Evolutionary conservation across 257 asterid genomes (phyloP).

Genomic region (Lavandula angustifolia): DNA sequence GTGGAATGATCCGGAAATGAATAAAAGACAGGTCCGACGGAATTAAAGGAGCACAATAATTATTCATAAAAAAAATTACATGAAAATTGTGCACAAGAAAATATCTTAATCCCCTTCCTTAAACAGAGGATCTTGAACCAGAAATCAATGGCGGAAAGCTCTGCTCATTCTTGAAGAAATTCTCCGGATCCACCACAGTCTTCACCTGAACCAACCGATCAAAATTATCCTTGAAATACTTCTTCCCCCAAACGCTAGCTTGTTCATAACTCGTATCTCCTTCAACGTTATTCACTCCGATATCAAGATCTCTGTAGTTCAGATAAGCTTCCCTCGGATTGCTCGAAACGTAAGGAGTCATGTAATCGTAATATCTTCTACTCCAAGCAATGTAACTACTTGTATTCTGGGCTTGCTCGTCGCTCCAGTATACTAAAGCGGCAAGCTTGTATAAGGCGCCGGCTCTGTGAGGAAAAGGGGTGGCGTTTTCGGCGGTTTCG

Average conservation of each 20-base stretch:
- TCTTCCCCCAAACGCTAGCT: constrained; percentile 31
- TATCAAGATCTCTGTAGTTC: constrained; percentile 32
- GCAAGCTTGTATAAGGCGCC: constrained; percentile 22
- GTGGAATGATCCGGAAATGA: too few relatives aligned
- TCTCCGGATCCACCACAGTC: background rate
- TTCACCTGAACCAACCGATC: constrained; percentile 17
- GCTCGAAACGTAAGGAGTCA: constrained; percentile 29
- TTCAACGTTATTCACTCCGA: constrained; percentile 17
- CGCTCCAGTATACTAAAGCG: constrained; percentile 6
- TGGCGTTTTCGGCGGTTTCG: background rate
- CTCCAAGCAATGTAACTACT: constrained; percentile 26
- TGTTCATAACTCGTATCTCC: constrained; percentile 24
- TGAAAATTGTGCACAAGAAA: too few relatives aligned
- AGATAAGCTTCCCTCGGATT: constrained; percentile 24
- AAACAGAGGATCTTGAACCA: too few relatives aligned
- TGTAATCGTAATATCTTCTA: background rate
- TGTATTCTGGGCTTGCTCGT: background rate
- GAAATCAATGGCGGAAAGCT: constrained; percentile 33
- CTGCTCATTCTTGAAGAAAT: constrained; percentile 43
- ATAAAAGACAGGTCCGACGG: too few relatives aligned
- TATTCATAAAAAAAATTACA: too few relatives aligned
- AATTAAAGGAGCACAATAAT: too few relatives aligned
- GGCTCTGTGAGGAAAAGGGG: constrained; percentile 31
- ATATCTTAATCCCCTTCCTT: background rate
- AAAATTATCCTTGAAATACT: constrained; percentile 29